phyloP scores from a whole-genome alignment of 2,329 filamentous ascomycete genomes.

The Pseudomassariella vexata region DNA sequence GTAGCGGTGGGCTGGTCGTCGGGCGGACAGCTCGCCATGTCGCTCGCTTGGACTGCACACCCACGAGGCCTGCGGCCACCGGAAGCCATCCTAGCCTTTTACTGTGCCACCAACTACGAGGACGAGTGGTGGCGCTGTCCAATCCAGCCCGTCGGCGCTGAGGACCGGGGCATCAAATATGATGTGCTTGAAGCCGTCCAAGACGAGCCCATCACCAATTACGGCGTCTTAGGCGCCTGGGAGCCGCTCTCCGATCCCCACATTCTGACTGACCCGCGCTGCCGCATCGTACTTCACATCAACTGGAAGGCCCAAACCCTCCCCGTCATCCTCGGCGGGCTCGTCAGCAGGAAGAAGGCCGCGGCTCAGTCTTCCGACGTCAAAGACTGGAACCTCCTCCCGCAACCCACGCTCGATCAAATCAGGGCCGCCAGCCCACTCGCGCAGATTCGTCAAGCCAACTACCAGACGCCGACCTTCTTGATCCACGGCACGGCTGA shows the following conservation, averaged over 20 bases:
- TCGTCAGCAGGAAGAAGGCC: constrained; percentile 11
- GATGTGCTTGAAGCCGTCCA: constrained; percentile 21
- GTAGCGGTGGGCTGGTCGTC: constrained; percentile 43
- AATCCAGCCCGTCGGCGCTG: constrained; percentile 12
- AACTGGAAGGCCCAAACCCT: constrained; percentile 22
- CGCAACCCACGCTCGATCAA: constrained; percentile 9
- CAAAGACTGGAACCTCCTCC: constrained; percentile 10
- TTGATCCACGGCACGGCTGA: constrained; percentile 20
- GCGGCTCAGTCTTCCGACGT: neutral
- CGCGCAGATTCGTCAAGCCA: constrained; percentile 17
- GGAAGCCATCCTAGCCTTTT: constrained; percentile 37
- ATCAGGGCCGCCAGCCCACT: constrained; percentile 15
- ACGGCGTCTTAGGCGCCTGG: constrained; percentile 11
- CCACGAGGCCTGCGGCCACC: constrained; percentile 27
- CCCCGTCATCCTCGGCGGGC: constrained; percentile 17
- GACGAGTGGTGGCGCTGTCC: constrained; percentile 10
- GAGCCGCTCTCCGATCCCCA: constrained; percentile 7
- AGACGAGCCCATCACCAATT: constrained; percentile 17
- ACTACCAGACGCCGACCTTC: constrained; percentile 22
- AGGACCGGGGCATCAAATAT: constrained; percentile 13
- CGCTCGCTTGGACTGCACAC: constrained; percentile 29
- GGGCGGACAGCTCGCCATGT: constrained; percentile 40
- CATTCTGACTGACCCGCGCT: constrained; percentile 15
- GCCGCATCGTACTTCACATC: constrained; percentile 22
- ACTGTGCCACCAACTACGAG: constrained; percentile 25